Conservation (phyloP, 2,329 filamentous ascomycete species). For the Akanthomyces uredinophilus region DNA sequence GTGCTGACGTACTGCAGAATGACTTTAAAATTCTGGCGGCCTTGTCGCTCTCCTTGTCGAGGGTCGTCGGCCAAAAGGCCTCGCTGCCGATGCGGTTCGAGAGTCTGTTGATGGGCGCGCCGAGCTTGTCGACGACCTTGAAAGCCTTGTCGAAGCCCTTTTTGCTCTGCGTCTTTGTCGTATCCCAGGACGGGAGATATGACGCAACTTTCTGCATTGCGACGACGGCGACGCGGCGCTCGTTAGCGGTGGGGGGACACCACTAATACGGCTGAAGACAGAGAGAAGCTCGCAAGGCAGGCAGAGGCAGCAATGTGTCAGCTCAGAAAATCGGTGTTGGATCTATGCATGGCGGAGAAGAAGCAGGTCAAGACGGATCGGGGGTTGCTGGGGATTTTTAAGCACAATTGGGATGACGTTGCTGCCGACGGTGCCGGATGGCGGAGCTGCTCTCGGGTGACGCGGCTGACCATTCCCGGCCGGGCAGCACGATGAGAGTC, state of each 20-base stretch:
- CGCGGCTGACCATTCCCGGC: constrained; percentile 6
- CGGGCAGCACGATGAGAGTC: neutral
- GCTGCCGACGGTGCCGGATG: constrained; percentile 5
- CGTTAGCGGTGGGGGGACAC: too few species aligned
- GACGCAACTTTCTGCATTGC: constrained; percentile 32
- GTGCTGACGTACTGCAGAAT: constrained; percentile 67
- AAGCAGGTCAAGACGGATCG: neutral
- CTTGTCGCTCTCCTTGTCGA: constrained; percentile 90
- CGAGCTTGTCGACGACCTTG: constrained; percentile 45
- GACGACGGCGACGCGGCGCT: neutral
- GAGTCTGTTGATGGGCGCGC: constrained; percentile 72
- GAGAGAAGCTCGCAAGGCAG: neutral
- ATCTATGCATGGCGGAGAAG: neutral
- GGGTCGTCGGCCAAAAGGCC: constrained; percentile 77
- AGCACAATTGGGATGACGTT: constrained; percentile 9
- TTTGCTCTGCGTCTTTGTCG: constrained; percentile 51
- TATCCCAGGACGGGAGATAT: constrained; percentile 44
- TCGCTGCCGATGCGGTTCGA: constrained; percentile 79
- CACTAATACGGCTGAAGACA: too few species aligned
- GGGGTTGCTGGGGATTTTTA: neutral
- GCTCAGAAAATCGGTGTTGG: neutral
- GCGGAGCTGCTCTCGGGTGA: constrained; percentile 9
- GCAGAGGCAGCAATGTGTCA: neutral
- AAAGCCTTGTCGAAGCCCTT: constrained; percentile 72
- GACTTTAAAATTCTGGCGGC: constrained; percentile 76